Base-by-base conservation (phyloP, 768 basidiomycete genomes). In the Hydnomerulius pinastri region DNA sequence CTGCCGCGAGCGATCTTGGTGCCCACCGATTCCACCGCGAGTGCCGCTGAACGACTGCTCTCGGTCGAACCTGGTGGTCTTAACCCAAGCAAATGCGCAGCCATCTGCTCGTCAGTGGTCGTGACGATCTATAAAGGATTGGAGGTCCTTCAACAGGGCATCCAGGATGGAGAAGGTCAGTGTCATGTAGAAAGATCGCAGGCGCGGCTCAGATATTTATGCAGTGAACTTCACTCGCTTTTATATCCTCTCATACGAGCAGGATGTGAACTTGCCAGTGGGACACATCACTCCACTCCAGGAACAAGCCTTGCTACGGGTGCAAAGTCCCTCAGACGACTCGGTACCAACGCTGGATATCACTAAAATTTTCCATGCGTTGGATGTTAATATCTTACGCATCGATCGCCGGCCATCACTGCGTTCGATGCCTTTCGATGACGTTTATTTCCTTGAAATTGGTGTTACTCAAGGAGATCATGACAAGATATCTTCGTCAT, bases 71-170 rank as follows among this genome's bases (percentile, higher is more conserved):
- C 70, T 10, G 67, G 80, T 10, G 63, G 74, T 5, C 59, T 73
- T 15, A 74, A 71, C 37, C 70, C 76, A 7, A 62, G 67, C 6
- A 73, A 75, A 51, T 79, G 78, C 56, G 90, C 87, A 3, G 90
- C 89, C 9, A 88, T 92, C 49, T 88, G 86, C 59, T 90, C 90
- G 9, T 76, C 73, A 21, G 69, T 86, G 21, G 87, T 86, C 50
- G 73, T 76, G 4, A 74, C 73, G 11, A 57, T 87, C 33, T 86
- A 87, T 53, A 68, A 77, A 1, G 83, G 77, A n/a, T 68, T 91
- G 28, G 78, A 86, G 39, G 67, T 89, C 4, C 67, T 91, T 33
- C 68, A 64, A 28, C 74, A 82, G 46, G 78, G 77, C 10, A 86
- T 92, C 40, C 90, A 92, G 59, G 79, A 87, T 54, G 73, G 62